Percentiles rank a stretch among this genome's conserved stretches.
These are phyloP conservation scores for Aspergillus bertholletiae DNA, from an alignment of 495 filamentous ascomycete species.

Conservation along the genomic window DNA sequence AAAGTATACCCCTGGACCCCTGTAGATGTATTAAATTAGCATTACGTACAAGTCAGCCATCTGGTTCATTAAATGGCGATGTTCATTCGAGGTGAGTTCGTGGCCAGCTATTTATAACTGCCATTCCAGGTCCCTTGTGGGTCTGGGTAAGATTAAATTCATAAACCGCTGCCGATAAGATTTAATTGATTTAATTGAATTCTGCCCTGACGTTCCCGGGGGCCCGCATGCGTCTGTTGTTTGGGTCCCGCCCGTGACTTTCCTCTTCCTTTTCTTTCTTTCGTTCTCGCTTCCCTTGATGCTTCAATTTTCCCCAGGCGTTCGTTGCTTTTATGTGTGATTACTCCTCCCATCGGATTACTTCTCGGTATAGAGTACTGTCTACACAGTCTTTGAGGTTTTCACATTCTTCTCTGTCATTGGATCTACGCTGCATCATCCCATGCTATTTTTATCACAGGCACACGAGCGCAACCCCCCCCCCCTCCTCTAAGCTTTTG, in stretches of 20 bases:
- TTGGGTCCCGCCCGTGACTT: neutral
- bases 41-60: too few relatives aligned
- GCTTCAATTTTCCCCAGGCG: neutral
- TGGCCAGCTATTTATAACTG: constrained; percentile 1
- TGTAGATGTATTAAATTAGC: too few relatives aligned
- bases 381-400: neutral
- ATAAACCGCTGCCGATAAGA: constrained; percentile 3
- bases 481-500: too few relatives aligned
- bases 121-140: neutral
- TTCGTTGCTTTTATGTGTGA: neutral
- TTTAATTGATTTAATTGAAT: neutral
- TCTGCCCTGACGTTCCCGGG: constrained; percentile 10
- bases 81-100: neutral
- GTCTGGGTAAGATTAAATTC: neutral
- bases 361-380: neutral
- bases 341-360: neutral
- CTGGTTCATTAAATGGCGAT: neutral
- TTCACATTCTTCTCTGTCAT: neutral
- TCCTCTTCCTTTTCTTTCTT: constrained; percentile 11
- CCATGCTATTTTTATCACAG: constrained; percentile 20
- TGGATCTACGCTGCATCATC: constrained; percentile 9
- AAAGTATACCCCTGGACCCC: too few relatives aligned
- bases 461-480: constrained; percentile 1
- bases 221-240: constrained; percentile 20
- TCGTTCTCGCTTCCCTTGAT: constrained; percentile 9